Evolutionary conservation across 352 stramenopile genomes (phyloP).

Genomic region (Phytopythium boreale): DNA sequence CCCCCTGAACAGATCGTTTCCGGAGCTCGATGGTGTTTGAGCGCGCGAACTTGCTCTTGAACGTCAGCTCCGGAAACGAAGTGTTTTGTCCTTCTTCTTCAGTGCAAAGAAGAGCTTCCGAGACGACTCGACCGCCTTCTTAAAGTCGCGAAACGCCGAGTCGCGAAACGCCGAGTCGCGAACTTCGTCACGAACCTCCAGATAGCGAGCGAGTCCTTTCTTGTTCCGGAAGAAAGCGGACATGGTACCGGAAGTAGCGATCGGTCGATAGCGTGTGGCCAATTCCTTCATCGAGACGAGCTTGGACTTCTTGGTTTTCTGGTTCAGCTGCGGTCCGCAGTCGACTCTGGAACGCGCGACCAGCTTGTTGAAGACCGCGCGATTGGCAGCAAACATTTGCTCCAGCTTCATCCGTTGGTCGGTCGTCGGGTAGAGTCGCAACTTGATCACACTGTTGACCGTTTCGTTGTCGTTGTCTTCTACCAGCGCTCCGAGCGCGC

Average conservation of each 20-base stretch:
- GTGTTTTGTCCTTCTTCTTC: conserved; percentile 9
- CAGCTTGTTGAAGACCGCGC: conserved; percentile 3
- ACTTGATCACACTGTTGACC: background rate
- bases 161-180: too few relatives aligned
- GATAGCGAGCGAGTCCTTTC: background rate
- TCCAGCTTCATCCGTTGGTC: background rate
- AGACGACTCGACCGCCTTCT: background rate
- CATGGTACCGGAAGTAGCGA: background rate
- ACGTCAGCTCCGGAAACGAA: conserved; percentile 8
- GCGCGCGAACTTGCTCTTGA: conserved; percentile 17
- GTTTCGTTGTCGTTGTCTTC: background rate
- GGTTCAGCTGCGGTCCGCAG: background rate
- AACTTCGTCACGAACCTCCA: background rate
- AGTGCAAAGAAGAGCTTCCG: background rate
- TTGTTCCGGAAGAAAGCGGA: background rate
- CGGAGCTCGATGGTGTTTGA: conserved; percentile 7
- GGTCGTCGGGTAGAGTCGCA: background rate
- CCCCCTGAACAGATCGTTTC: background rate
- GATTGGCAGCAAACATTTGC: conserved; percentile 4
- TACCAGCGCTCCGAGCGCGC: background rate
- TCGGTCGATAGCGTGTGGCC: too few relatives aligned
- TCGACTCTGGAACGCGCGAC: conserved; percentile 1
- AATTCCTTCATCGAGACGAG: background rate
- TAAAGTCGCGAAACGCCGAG: background rate
- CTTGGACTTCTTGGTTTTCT: background rate